Conservation (phyloP, 2,329 filamentous ascomycete genomes). For the Lachnellula occidentalis region DNA sequence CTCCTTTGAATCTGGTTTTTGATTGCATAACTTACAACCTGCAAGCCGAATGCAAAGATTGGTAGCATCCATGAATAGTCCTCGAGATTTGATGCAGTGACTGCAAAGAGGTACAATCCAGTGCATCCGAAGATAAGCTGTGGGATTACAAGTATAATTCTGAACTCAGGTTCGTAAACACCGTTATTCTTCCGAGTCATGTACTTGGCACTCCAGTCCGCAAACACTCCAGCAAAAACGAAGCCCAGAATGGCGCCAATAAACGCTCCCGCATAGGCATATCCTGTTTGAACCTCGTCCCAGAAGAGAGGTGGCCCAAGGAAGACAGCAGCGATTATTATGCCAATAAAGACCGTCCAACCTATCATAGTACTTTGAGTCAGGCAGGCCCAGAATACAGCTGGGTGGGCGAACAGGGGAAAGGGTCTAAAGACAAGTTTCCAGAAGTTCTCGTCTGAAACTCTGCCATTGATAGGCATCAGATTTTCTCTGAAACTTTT, state of each 20-base stretch:
- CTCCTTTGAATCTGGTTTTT: not conserved
- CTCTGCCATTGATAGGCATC: slow-evolving; percentile 72
- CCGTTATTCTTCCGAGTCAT: slow-evolving; percentile 73
- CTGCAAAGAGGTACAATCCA: slow-evolving; percentile 80
- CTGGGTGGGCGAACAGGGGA: slow-evolving; percentile 76
- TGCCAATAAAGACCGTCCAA: slow-evolving; percentile 90
- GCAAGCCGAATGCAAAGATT: slow-evolving; percentile 76
- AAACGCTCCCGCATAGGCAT: slow-evolving; percentile 81
- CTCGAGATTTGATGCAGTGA: slow-evolving; percentile 58
- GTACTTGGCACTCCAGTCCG: slow-evolving; percentile 65
- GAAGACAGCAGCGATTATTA: slow-evolving; percentile 77
- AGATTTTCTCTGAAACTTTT: slow-evolving; percentile 54
- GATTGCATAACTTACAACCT: slow-evolving; percentile 48
- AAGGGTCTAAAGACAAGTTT: slow-evolving; percentile 67
- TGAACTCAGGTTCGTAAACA: slow-evolving; percentile 87
- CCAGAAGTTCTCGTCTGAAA: slow-evolving; percentile 69
- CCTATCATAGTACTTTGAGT: slow-evolving; percentile 89
- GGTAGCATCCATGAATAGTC: slow-evolving; percentile 64
- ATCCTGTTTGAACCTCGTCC: slow-evolving; percentile 75
- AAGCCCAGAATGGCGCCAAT: slow-evolving; percentile 78
- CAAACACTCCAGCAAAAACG: slow-evolving; percentile 63
- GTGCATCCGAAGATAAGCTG: slow-evolving; percentile 73
- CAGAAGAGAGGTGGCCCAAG: slow-evolving; percentile 77
- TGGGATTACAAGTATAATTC: slow-evolving; percentile 75
- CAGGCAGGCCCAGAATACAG: slow-evolving; percentile 72